These are phyloP conservation scores for Claviceps humidiphila DNA, from an alignment of 2,329 filamentous ascomycete genomes.

Conservation along the genomic window DNA sequence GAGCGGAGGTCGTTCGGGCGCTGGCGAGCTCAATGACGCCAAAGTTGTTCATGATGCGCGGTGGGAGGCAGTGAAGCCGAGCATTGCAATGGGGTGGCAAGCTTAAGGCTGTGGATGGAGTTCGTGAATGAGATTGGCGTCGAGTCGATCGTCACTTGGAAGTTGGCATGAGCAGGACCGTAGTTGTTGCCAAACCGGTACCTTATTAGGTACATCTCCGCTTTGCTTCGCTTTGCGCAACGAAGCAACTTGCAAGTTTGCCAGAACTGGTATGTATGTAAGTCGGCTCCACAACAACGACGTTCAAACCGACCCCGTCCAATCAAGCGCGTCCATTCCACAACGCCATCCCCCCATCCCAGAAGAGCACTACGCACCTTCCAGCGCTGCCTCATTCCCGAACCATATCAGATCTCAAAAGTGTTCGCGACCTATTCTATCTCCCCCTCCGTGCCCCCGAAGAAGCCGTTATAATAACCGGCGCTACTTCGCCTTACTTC, in stretches of 20 bases:
- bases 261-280: too few species aligned
- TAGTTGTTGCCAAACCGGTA: too few species aligned
- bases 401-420: background rate
- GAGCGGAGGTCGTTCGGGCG: constrained; percentile 53
- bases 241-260: too few species aligned
- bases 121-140: too few species aligned
- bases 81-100: background rate
- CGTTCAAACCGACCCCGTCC: background rate
- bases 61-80: background rate
- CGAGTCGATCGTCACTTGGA: too few species aligned
- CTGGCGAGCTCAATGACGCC: constrained; percentile 75
- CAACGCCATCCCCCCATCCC: background rate
- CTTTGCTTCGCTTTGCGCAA: too few species aligned
- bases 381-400: background rate
- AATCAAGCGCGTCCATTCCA: constrained; percentile 9
- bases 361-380: background rate
- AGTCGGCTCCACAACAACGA: too few species aligned
- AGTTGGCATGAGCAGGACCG: too few species aligned
- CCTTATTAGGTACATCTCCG: too few species aligned
- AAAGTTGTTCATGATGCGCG: constrained; percentile 45
- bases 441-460: background rate
- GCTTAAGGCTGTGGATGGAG: background rate
- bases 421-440: background rate
- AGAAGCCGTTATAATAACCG: too few species aligned
- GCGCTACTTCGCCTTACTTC: too few species aligned